Evolutionary conservation across 345 rosid genomes (phyloP).

Genomic region (Linum lewisii): DNA sequence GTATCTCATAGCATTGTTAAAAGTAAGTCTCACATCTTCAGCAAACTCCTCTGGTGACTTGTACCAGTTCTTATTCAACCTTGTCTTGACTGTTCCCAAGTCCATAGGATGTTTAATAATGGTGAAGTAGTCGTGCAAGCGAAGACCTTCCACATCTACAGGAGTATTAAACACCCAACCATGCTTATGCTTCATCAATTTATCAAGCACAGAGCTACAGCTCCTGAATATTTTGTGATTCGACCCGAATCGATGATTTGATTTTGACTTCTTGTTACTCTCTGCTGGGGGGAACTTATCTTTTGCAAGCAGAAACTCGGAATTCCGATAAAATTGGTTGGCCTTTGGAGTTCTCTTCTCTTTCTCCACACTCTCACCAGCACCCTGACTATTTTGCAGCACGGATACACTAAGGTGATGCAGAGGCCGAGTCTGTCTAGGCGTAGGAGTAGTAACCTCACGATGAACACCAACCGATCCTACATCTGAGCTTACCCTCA

Average conservation of each 20-base stretch:
- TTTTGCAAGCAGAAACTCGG: conserved; percentile 91
- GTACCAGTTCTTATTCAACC: conserved; percentile 66
- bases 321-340: conserved; percentile 82
- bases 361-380: conserved; percentile 65
- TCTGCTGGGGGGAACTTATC: conserved; percentile 97
- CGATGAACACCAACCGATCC: conserved; percentile 36
- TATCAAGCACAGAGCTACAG: conserved; percentile 73
- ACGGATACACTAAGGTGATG: conserved; percentile 64
- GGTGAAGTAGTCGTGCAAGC: conserved; percentile 74
- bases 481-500: conserved; percentile 51
- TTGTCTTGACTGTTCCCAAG: conserved; percentile 77
- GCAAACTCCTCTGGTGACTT: conserved; percentile 90
- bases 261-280: conserved; percentile 83
- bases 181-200: conserved; percentile 86
- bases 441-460: conserved; percentile 34
- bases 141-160: conserved; percentile 71
- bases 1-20: conserved; percentile 87
- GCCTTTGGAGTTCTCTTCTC: conserved; percentile 99
- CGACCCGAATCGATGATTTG: conserved; percentile 51
- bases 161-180: conserved; percentile 97
- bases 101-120: conserved; percentile 93
- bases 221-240: conserved; percentile 55
- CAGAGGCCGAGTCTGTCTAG: conserved; percentile 61
- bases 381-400: conserved; percentile 58
- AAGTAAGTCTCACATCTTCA: conserved; percentile 97